These are phyloP conservation scores for Fusarium sp. DNA, from an alignment of 2,329 filamentous ascomycete genomes.

Conservation along the genomic window DNA sequence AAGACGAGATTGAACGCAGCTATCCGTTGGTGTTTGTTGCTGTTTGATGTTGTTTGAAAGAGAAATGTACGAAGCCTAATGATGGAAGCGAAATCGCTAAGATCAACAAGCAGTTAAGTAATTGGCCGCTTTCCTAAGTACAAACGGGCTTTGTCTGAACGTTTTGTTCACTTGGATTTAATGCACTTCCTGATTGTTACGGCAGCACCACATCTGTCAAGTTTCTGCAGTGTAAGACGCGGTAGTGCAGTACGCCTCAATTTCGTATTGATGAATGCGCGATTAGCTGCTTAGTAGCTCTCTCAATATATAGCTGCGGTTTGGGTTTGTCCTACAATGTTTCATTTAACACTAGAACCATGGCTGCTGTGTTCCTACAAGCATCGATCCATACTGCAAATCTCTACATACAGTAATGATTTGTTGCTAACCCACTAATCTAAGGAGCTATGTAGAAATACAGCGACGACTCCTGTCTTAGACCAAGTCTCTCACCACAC, in stretches of 20 bases:
- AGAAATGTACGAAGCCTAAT: background rate
- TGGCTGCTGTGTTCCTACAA: background rate
- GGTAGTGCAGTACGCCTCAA: too few species aligned
- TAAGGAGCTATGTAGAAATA: background rate
- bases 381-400: background rate
- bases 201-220: background rate
- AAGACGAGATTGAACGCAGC: background rate
- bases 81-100: background rate
- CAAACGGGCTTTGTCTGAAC: background rate
- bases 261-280: background rate
- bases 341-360: background rate
- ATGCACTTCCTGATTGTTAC: background rate
- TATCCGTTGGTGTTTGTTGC: background rate
- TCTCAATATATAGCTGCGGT: background rate
- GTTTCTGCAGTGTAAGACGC: background rate
- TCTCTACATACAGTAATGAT: background rate
- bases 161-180: background rate
- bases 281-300: background rate
- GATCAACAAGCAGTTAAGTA: background rate
- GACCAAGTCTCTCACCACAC: constrained; percentile 14
- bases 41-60: background rate
- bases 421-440: background rate
- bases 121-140: background rate
- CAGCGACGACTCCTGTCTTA: background rate
- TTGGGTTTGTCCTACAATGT: background rate